Conservation (phyloP, 805 yeast species). For the Wickerhamiella hasegawae region DNA sequence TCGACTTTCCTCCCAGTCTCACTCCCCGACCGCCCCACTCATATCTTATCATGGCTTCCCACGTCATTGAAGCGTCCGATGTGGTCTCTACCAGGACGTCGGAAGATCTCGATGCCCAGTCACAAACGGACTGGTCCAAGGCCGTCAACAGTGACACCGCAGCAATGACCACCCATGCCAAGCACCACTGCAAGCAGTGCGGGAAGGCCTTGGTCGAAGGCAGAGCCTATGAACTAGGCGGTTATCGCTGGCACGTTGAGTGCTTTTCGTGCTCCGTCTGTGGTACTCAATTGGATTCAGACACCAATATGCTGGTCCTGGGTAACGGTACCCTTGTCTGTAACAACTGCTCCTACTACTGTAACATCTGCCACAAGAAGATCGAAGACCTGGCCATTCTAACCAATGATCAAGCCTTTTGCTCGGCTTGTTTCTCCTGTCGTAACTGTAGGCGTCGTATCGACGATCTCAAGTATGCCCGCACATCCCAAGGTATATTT, state of each 20-base stretch:
- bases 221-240: conserved; percentile 89
- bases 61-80: no score
- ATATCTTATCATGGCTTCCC: no score
- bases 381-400: conserved; percentile 87
- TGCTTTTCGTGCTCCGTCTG: conserved; percentile 89
- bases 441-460: conserved; percentile 73
- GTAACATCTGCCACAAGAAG: conserved; percentile 69
- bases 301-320: conserved; percentile 75
- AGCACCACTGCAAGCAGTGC: conserved; percentile 16
- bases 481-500: conserved; percentile 82
- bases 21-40: no score
- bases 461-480: conserved; percentile 78
- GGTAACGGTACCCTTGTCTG: conserved; percentile 90
- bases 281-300: conserved; percentile 58
- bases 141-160: not conserved
- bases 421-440: conserved; percentile 80
- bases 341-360: conserved; percentile 79
- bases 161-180: conserved; percentile 9
- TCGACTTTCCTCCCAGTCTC: no score
- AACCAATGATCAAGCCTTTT: conserved; percentile 91
- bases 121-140: no score
- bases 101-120: no score
- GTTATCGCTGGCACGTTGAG: conserved; percentile 87
- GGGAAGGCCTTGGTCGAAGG: conserved; percentile 44
- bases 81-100: no score